These are phyloP conservation scores for Cordyceps pruinosa DNA, from an alignment of 2,329 filamentous ascomycete species.

Conservation along the genomic window DNA sequence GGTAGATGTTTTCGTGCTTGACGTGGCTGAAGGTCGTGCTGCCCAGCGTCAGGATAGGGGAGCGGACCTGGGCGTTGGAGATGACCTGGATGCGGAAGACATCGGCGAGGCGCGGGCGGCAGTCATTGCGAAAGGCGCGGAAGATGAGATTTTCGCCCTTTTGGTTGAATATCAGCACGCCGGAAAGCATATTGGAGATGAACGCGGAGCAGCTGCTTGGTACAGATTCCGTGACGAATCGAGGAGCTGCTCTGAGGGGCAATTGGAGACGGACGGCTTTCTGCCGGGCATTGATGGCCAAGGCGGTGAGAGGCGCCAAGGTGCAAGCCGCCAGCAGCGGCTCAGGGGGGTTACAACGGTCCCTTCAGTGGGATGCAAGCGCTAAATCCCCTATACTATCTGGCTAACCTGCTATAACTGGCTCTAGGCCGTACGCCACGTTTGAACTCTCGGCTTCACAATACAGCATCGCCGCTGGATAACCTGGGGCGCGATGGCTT, in stretches of 20 bases:
- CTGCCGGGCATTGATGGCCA: not conserved
- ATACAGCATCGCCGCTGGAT: too few relatives aligned
- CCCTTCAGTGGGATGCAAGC: not conserved
- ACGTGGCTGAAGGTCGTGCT: slow-evolving; percentile 99
- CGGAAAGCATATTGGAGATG: slow-evolving; percentile 68
- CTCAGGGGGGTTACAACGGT: not conserved
- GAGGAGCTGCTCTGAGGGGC: slow-evolving; percentile 3
- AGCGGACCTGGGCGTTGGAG: slow-evolving; percentile 94
- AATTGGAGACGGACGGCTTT: not conserved
- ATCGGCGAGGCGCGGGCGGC: slow-evolving; percentile 91
- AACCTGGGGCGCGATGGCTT: slow-evolving; percentile 6
- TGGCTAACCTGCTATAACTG: not conserved
- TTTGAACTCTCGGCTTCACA: too few relatives aligned
- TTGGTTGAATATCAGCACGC: slow-evolving; percentile 97
- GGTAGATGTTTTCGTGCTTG: slow-evolving; percentile 98
- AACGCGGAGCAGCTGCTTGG: not conserved
- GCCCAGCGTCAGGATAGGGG: slow-evolving; percentile 91
- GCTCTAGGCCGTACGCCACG: too few relatives aligned
- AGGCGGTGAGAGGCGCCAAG: not conserved
- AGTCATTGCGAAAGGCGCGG: slow-evolving; percentile 97
- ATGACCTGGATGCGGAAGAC: slow-evolving; percentile 99
- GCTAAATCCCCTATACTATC: not conserved
- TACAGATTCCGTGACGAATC: not conserved
- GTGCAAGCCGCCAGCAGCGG: not conserved
- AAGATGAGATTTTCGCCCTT: slow-evolving; percentile 99